A percentile compares a stretch with the other conserved stretches of the same genome.
These are phyloP conservation scores for Camellia oleifera DNA, from an alignment of 179 eudicot genomes.

Conservation along the genomic window DNA sequence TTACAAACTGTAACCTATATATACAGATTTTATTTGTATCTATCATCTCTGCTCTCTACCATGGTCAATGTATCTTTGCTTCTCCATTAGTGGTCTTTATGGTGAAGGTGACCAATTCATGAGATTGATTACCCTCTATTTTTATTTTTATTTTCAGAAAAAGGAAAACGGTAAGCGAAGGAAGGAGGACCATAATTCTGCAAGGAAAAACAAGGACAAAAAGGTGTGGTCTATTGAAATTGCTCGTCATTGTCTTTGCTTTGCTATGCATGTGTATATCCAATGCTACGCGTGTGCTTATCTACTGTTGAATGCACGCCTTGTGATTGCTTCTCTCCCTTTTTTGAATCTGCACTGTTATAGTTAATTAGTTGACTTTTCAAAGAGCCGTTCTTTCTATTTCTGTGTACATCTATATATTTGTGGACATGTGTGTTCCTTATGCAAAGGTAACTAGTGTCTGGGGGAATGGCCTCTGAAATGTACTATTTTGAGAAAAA, in stretches of 20 bases:
- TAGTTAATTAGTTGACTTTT: neutral
- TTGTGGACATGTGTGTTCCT: neutral
- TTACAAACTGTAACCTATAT: too few species aligned
- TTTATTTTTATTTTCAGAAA: constrained; percentile 47
- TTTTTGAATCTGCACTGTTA: neutral
- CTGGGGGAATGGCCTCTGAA: neutral
- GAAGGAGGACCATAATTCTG: constrained; percentile 65
- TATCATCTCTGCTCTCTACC: too few species aligned
- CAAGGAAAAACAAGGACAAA: constrained; percentile 80
- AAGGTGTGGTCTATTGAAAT: constrained; percentile 41
- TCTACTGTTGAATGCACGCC: neutral
- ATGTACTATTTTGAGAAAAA: neutral
- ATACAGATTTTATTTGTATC: too few species aligned
- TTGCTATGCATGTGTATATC: neutral
- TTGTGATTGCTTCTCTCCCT: neutral
- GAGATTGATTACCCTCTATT: too few species aligned
- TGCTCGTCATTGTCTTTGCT: constrained; percentile 2
- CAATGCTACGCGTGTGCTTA: neutral
- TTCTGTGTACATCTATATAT: neutral
- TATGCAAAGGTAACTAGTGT: neutral
- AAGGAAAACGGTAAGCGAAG: constrained; percentile 91
- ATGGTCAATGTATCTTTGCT: too few species aligned
- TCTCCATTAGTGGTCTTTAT: too few species aligned
- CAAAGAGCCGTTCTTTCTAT: neutral
- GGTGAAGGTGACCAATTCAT: too few species aligned